Percentiles rank a stretch among this genome's conserved stretches.
Evolutionary conservation across 805 yeast species (phyloP).

Genomic region (Lachancea lanzarotensis): DNA sequence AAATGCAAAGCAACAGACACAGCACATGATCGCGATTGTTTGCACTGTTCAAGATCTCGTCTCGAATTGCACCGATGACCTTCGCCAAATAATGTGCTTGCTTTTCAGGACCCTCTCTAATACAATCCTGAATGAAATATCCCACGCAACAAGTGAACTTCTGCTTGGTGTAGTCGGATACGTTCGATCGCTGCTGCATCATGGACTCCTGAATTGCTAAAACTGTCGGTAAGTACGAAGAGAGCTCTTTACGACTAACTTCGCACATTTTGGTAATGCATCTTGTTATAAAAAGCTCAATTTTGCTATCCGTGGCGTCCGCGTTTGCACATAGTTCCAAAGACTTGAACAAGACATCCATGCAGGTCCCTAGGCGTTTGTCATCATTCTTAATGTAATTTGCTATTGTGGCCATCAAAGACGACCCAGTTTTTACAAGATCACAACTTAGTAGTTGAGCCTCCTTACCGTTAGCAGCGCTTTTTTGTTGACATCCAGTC

Average conservation of each 20-base stretch:
- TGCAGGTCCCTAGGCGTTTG: slow-evolving; percentile 17
- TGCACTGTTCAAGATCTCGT: slow-evolving; percentile 13
- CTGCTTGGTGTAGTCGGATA: slow-evolving; percentile 35
- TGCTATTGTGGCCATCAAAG: slow-evolving; percentile 24
- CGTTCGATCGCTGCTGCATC: slow-evolving; percentile 20
- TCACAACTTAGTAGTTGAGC: slow-evolving; percentile 21
- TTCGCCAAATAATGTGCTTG: slow-evolving; percentile 37
- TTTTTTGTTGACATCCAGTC: slow-evolving; percentile 20
- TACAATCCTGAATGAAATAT: slow-evolving; percentile 51
- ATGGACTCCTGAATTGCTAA: slow-evolving; percentile 31
- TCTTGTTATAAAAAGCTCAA: slow-evolving; percentile 25
- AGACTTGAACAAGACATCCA: slow-evolving; percentile 26
- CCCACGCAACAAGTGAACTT: slow-evolving; percentile 57
- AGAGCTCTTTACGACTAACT: slow-evolving; percentile 23
- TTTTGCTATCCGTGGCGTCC: slow-evolving; percentile 14
- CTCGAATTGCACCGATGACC: slow-evolving; percentile 30
- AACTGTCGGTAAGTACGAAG: slow-evolving; percentile 22
- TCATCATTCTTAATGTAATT: slow-evolving; percentile 24
- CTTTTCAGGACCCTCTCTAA: slow-evolving; percentile 35
- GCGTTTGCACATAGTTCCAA: slow-evolving; percentile 20
- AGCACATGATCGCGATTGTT: slow-evolving; percentile 40
- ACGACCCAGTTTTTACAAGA: slow-evolving; percentile 27
- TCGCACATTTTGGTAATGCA: slow-evolving; percentile 28
- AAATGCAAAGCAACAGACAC: slow-evolving; percentile 56
- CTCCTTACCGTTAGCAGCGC: slow-evolving; percentile 11